phyloP scores from a whole-genome alignment of 331 rosid genomes.

The Malus hybrid region DNA sequence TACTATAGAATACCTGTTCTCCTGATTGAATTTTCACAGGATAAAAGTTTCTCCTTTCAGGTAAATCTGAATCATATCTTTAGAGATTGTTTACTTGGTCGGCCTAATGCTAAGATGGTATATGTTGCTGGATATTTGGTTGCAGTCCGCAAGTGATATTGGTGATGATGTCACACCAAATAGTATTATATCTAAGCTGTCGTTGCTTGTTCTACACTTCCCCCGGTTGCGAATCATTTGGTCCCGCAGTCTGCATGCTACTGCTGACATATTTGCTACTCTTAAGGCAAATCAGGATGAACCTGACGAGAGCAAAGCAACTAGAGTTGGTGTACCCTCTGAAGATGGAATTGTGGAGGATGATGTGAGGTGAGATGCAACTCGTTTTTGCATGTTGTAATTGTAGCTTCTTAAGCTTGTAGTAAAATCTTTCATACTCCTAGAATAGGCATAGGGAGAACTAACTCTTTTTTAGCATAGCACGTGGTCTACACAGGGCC shows the following conservation, averaged over 20 bases:
- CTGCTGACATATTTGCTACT: constrained; percentile 81
- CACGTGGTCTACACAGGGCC: background rate
- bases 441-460: background rate
- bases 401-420: background rate
- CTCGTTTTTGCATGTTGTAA: background rate
- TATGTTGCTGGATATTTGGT: constrained; percentile 15
- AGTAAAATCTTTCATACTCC: background rate
- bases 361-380: constrained; percentile 59
- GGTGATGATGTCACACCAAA: constrained; percentile 92
- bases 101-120: constrained; percentile 1
- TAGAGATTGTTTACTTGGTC: background rate
- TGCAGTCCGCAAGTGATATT: constrained; percentile 90
- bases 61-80: constrained; percentile 27
- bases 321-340: constrained; percentile 92
- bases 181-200: constrained; percentile 84
- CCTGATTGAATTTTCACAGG: constrained; percentile 90
- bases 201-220: constrained; percentile 80
- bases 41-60: constrained; percentile 97
- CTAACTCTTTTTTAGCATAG: background rate
- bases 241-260: constrained; percentile 92
- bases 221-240: constrained; percentile 90
- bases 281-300: constrained; percentile 93
- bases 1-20: constrained; percentile 93
- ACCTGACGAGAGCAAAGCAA: constrained; percentile 83
- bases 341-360: constrained; percentile 87